A percentile compares a stretch with the other conserved stretches of the same genome.
phyloP scores from a whole-genome alignment of 805 yeast species.

The Lipomyces anomalus region DNA sequence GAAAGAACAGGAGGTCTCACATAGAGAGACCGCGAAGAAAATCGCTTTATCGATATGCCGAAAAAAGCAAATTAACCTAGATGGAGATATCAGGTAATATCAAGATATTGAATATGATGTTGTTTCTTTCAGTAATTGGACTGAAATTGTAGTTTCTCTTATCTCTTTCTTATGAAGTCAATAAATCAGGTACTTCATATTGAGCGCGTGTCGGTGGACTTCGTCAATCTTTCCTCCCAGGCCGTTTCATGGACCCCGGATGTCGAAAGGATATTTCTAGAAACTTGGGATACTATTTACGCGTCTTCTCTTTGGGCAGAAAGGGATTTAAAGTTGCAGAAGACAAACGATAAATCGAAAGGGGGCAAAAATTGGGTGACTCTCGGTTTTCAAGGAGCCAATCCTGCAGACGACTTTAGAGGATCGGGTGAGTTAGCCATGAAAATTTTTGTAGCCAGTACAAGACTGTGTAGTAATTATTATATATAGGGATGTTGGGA shows the following conservation, averaged over 20 bases:
- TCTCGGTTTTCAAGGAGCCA: conserved; percentile 38
- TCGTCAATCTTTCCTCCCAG: conserved; percentile 1
- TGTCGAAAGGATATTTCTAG: background rate
- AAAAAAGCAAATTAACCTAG: conserved; percentile 10
- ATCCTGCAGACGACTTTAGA: conserved; percentile 37
- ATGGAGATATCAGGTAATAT: conserved; percentile 1
- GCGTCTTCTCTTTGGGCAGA: conserved; percentile 14
- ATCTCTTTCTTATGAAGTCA: conserved; percentile 8
- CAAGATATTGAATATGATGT: too few species aligned
- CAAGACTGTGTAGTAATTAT: too few species aligned
- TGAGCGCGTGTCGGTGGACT: conserved; percentile 6
- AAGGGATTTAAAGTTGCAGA: background rate
- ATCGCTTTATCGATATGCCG: conserved; percentile 15
- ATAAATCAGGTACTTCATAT: conserved; percentile 8
- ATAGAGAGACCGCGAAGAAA: conserved; percentile 7
- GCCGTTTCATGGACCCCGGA: conserved; percentile 9
- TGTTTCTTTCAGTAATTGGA: too few species aligned
- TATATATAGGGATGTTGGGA: too few species aligned
- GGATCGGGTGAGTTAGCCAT: conserved; percentile 28
- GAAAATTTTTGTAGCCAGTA: too few species aligned
- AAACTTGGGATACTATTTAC: conserved; percentile 11
- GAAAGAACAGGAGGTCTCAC: conserved; percentile 3
- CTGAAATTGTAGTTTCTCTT: too few species aligned
- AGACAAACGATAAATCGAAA: conserved; percentile 8
- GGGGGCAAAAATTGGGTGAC: conserved; percentile 33